Evolutionary conservation across 2,329 filamentous ascomycete genomes (phyloP).

Genomic region (Neofusicoccum parvum): DNA sequence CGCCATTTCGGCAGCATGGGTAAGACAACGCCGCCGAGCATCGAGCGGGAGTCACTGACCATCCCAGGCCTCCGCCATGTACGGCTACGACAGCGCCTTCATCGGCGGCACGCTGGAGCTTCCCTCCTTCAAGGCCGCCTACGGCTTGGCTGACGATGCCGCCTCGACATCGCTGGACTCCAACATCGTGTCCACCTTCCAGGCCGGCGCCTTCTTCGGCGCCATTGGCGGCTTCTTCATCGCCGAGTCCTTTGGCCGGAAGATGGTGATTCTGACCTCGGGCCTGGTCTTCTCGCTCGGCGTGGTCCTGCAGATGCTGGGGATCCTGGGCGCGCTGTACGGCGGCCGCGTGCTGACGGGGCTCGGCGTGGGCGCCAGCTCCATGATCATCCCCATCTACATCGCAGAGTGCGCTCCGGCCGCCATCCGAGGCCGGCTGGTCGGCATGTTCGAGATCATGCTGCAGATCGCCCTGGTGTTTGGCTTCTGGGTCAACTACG

Average conservation of each 20-base stretch:
- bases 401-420: conserved; percentile 63
- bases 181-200: conserved; percentile 70
- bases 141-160: conserved; percentile 31
- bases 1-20: conserved; percentile 68
- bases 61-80: conserved; percentile 44
- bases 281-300: conserved; percentile 62
- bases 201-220: conserved; percentile 68
- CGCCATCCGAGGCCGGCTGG: conserved; percentile 61
- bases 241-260: conserved; percentile 60
- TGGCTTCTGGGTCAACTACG: conserved; percentile 59
- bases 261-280: conserved; percentile 57
- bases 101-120: conserved; percentile 65
- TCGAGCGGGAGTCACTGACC: not conserved
- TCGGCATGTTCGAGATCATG: conserved; percentile 51
- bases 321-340: conserved; percentile 61
- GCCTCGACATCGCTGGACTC: conserved; percentile 57
- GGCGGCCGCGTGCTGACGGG: conserved; percentile 61
- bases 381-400: conserved; percentile 63
- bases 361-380: conserved; percentile 53
- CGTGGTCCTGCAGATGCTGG: conserved; percentile 59
- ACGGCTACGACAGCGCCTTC: conserved; percentile 56
- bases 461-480: conserved; percentile 50
- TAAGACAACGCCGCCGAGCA: not conserved
- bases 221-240: conserved; percentile 59
- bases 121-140: conserved; percentile 54